Evolutionary conservation across 225 moss, liverwort and hornwort species (phyloP).

Genomic region (Straminergon stramineum): DNA sequence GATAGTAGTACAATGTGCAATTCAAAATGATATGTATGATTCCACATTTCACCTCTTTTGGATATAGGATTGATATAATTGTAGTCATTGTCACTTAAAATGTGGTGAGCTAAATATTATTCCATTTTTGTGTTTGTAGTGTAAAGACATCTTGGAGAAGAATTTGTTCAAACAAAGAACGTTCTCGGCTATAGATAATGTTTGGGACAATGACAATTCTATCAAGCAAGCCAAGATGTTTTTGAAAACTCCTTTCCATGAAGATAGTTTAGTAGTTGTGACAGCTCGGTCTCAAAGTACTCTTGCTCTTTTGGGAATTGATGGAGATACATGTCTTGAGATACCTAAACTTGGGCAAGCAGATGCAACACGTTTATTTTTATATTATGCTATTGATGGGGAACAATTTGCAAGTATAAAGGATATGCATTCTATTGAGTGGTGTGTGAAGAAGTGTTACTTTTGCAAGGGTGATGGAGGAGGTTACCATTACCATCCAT

Average conservation of each 20-base stretch:
- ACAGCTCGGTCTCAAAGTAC: neutral
- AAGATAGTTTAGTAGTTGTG: neutral
- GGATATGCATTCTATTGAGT: neutral
- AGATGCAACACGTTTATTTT: neutral
- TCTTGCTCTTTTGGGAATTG: neutral
- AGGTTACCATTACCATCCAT: neutral
- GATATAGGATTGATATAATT: neutral
- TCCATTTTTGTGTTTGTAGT: neutral
- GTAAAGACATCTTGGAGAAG: neutral
- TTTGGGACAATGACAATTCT: neutral
- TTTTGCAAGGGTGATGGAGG: neutral
- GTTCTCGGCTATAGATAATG: neutral
- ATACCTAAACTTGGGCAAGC: neutral
- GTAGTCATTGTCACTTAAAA: neutral
- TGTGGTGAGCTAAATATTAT: neutral
- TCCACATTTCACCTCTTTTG: fast-evolving
- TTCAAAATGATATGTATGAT: neutral
- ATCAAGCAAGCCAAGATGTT: neutral
- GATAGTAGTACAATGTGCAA: fast-evolving
- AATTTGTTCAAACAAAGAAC: neutral
- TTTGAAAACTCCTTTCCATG: neutral
- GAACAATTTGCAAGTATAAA: fast-evolving
- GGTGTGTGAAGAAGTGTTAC: neutral
- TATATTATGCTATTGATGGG: neutral
- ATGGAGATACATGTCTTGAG: neutral